These are phyloP conservation scores for Aschersonia sp. DNA, from an alignment of 2,329 filamentous ascomycete genomes.

Conservation along the genomic window DNA sequence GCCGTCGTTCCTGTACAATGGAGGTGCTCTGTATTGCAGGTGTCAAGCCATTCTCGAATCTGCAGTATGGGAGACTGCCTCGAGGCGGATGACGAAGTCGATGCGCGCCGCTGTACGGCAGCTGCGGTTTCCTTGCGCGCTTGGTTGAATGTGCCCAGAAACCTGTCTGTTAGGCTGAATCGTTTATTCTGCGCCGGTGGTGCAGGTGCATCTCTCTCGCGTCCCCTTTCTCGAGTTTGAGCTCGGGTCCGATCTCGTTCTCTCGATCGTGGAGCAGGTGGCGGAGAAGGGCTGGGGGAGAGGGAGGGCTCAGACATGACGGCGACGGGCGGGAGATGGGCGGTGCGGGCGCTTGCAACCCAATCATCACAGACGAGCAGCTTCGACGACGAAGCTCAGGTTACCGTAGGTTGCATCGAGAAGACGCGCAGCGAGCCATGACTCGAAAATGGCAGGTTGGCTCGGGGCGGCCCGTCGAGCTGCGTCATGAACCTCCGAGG, in stretches of 20 bases:
- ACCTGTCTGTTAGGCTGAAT: conserved; percentile 25
- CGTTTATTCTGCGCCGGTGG: conserved; percentile 18
- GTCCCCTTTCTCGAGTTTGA: conserved; percentile 12
- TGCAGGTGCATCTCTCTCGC: conserved; percentile 11
- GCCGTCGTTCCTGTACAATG: conserved; percentile 20
- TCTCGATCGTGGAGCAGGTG: conserved; percentile 1
- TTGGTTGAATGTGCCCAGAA: conserved; percentile 19
- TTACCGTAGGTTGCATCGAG: neutral
- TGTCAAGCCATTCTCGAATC: conserved; percentile 27
- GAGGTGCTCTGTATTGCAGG: conserved; percentile 25
- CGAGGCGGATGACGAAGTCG: conserved; percentile 13
- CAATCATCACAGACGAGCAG: neutral
- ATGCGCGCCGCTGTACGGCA: conserved; percentile 15
- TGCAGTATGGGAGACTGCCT: conserved; percentile 21
- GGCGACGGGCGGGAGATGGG: neutral
- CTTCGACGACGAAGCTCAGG: neutral
- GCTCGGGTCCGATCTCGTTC: conserved; percentile 7
- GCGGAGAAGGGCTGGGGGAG: conserved; percentile 1
- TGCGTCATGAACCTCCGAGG: neutral
- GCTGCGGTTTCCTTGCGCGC: conserved; percentile 14
- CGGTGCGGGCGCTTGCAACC: neutral
- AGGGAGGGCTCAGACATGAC: conserved; percentile 3
- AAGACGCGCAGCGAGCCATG: neutral
- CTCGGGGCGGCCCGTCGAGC: neutral
- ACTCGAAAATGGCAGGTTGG: neutral